Evolutionary conservation across 495 filamentous ascomycete species (phyloP).

Genomic region (Cercophora sp.): DNA sequence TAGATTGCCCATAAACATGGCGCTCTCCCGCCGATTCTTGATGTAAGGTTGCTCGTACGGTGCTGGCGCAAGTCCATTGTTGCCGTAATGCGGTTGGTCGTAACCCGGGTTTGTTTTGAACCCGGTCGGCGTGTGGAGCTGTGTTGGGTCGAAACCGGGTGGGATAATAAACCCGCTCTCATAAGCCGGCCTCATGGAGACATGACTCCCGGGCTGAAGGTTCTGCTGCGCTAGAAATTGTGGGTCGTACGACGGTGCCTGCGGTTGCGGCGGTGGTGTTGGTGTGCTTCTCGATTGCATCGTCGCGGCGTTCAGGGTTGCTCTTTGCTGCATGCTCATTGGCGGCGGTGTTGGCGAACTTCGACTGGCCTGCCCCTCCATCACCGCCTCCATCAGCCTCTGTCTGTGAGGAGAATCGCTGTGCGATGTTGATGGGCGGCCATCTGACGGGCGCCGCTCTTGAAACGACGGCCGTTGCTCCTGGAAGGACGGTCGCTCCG

Average conservation of each 20-base stretch:
- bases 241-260: slow-evolving; percentile 32
- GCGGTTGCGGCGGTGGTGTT: slow-evolving; percentile 41
- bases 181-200: slow-evolving; percentile 38
- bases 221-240: slow-evolving; percentile 30
- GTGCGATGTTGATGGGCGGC: slow-evolving; percentile 40
- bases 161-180: slow-evolving; percentile 31
- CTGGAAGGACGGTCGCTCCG: slow-evolving; percentile 15
- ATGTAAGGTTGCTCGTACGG: slow-evolving; percentile 39
- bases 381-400: slow-evolving; percentile 36
- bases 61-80: slow-evolving; percentile 31
- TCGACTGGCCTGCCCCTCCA: slow-evolving; percentile 31
- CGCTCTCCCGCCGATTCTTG: slow-evolving; percentile 41
- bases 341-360: slow-evolving; percentile 44
- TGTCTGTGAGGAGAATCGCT: slow-evolving; percentile 43
- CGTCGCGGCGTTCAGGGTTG: slow-evolving; percentile 30
- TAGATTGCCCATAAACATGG: slow-evolving; percentile 45
- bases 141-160: slow-evolving; percentile 28
- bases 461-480: slow-evolving; percentile 28
- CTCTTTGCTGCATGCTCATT: slow-evolving; percentile 30
- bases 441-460: slow-evolving; percentile 28
- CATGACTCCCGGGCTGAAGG: slow-evolving; percentile 19
- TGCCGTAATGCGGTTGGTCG: slow-evolving; percentile 41
- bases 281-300: slow-evolving; percentile 35
- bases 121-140: slow-evolving; percentile 17
- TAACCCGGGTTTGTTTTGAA: slow-evolving; percentile 29